Percentiles rank a stretch among this genome's conserved stretches.
These are phyloP conservation scores for Globisporangium paroecandrum DNA, from an alignment of 352 stramenopile species.

Conservation along the genomic window DNA sequence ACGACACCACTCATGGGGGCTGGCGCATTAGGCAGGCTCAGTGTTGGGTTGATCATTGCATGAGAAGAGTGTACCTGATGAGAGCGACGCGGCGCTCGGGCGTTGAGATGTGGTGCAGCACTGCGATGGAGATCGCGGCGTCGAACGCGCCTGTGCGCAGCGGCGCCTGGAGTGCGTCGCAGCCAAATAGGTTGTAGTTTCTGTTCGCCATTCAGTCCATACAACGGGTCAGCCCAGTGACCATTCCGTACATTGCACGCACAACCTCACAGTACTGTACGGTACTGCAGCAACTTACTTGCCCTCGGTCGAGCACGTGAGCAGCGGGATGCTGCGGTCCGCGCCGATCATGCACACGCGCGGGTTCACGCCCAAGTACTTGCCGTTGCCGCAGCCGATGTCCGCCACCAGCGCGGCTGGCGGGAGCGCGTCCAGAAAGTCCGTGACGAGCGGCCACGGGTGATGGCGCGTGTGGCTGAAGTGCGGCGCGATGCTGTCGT, in stretches of 20 bases:
- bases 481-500: slow-evolving; percentile 80
- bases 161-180: slow-evolving; percentile 64
- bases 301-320: slow-evolving; percentile 38
- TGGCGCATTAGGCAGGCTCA: too few relatives aligned
- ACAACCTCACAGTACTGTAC: too few relatives aligned
- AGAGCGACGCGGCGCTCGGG: slow-evolving; percentile 61
- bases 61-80: slow-evolving; percentile 40
- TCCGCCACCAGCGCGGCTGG: slow-evolving; percentile 62
- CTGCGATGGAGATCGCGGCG: slow-evolving; percentile 78
- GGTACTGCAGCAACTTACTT: slow-evolving; percentile 21
- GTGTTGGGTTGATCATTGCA: neutral
- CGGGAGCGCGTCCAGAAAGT: slow-evolving; percentile 50
- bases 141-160: slow-evolving; percentile 60
- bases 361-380: slow-evolving; percentile 70
- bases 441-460: slow-evolving; percentile 71
- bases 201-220: slow-evolving; percentile 21
- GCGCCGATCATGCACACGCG: slow-evolving; percentile 62
- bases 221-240: neutral
- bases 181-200: slow-evolving; percentile 58
- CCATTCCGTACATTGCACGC: neutral
- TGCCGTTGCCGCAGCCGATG: slow-evolving; percentile 81
- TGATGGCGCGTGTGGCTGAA: slow-evolving; percentile 83
- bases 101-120: slow-evolving; percentile 84
- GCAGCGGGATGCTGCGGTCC: slow-evolving; percentile 75
- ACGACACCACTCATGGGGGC: neutral